Percentiles rank a stretch among this genome's conserved stretches.
Conservation (phyloP, 345 rosid species). For the Excoecaria cochinchinensis region DNA sequence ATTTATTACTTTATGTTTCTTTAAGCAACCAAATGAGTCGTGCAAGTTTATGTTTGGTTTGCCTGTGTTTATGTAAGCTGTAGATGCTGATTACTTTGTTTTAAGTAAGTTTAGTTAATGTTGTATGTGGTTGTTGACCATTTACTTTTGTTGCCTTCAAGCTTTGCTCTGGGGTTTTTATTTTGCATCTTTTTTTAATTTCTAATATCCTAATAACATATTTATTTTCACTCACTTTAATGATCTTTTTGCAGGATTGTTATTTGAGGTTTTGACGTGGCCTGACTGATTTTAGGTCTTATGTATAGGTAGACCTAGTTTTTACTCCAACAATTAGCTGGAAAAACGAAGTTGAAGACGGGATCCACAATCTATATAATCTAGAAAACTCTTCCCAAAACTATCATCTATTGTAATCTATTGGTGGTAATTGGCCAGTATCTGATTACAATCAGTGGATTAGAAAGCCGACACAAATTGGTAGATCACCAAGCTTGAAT, state of each 20-base stretch:
- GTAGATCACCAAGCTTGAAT: constrained; percentile 26
- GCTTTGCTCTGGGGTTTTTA: not conserved
- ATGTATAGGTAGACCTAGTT: constrained; percentile 30
- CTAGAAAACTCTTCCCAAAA: constrained; percentile 36
- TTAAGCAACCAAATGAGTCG: not conserved
- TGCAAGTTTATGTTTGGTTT: not conserved
- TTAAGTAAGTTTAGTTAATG: not conserved
- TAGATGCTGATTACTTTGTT: too few species aligned
- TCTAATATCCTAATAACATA: not conserved
- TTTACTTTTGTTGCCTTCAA: not conserved
- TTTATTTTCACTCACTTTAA: not conserved
- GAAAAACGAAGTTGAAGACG: constrained; percentile 39
- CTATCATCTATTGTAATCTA: constrained; percentile 29
- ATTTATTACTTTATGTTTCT: not conserved
- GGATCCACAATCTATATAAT: constrained; percentile 39
- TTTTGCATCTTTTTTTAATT: not conserved
- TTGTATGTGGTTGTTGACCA: constrained; percentile 2
- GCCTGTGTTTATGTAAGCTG: too few species aligned
- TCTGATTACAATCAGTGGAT: constrained; percentile 34
- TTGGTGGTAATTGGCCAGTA: constrained; percentile 35
- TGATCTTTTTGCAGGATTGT: constrained; percentile 9
- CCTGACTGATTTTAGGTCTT: constrained; percentile 19
- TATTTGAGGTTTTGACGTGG: constrained; percentile 3
- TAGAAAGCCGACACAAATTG: constrained; percentile 32
- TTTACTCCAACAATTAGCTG: constrained; percentile 30